A percentile compares a stretch with the other conserved stretches of the same genome.
Evolutionary conservation across 768 basidiomycete species (phyloP).

Genomic region (Lactifluus pinguis): DNA sequence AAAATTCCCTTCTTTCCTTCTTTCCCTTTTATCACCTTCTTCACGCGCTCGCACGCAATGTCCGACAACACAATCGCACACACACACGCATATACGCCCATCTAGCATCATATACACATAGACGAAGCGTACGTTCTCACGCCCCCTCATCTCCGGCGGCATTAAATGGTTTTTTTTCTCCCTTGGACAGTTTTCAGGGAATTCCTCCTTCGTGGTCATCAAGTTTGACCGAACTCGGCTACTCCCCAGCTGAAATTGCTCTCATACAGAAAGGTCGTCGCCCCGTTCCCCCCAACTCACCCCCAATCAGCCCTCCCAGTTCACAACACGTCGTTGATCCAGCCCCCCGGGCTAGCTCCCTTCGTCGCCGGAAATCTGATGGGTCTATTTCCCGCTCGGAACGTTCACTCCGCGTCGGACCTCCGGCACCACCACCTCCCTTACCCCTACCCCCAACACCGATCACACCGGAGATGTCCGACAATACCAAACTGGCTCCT

Average conservation of each 20-base stretch:
- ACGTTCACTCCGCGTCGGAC: slow-evolving; percentile 4
- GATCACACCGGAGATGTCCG: background rate
- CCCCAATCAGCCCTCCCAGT: background rate
- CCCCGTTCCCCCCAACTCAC: background rate
- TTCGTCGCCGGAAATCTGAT: slow-evolving; percentile 15
- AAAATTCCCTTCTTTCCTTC: background rate
- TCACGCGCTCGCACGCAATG: background rate
- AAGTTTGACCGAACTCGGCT: slow-evolving; percentile 12
- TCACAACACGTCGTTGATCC: slow-evolving; percentile 8
- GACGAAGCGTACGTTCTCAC: slow-evolving; percentile 16
- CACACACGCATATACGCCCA: background rate
- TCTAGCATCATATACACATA: slow-evolving; percentile 18
- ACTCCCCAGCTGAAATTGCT: slow-evolving; percentile 18
- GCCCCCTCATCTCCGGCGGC: background rate
- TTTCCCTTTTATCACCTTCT: background rate
- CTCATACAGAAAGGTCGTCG: slow-evolving; percentile 19
- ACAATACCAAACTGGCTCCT: background rate
- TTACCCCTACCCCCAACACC: slow-evolving; percentile 6
- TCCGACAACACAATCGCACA: too few relatives aligned
- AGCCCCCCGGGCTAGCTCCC: slow-evolving; percentile 8
- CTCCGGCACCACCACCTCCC: slow-evolving; percentile 12
- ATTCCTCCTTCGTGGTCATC: slow-evolving; percentile 15
- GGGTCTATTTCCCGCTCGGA: slow-evolving; percentile 16
- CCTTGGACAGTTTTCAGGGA: slow-evolving; percentile 14
- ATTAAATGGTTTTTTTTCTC: background rate